Evolutionary conservation across 495 filamentous ascomycete species (phyloP).

Genomic region (Xylaria scruposa): DNA sequence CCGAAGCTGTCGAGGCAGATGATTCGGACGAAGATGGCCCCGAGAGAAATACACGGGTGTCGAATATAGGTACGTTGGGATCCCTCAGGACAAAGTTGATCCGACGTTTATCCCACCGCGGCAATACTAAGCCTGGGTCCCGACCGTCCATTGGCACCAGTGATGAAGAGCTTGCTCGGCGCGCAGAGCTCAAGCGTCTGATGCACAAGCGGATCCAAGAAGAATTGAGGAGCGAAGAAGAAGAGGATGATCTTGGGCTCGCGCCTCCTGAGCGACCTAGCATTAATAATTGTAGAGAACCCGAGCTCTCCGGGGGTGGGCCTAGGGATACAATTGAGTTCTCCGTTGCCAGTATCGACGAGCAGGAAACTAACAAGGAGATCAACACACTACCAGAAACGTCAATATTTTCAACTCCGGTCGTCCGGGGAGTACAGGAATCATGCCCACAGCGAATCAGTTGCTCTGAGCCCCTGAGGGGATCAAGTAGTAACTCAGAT

Average conservation of each 20-base stretch:
- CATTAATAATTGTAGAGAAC: constrained; percentile 28
- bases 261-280: constrained; percentile 17
- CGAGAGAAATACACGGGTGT: constrained; percentile 33
- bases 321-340: constrained; percentile 52
- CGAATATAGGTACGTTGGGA: constrained; percentile 46
- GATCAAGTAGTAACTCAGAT: constrained; percentile 20
- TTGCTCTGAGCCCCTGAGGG: constrained; percentile 30
- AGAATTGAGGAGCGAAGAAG: constrained; percentile 53
- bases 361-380: constrained; percentile 22
- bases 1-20: constrained; percentile 46
- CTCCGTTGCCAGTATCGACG: constrained; percentile 36
- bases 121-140: constrained; percentile 45
- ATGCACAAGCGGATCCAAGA: constrained; percentile 60
- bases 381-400: constrained; percentile 8
- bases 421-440: constrained; percentile 13
- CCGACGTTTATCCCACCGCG: constrained; percentile 55
- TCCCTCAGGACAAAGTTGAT: constrained; percentile 49
- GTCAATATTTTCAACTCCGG: constrained; percentile 4
- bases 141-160: constrained; percentile 50
- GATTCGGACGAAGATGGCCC: constrained; percentile 52
- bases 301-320: constrained; percentile 43
- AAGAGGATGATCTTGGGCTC: constrained; percentile 27
- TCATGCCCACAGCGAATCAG: constrained; percentile 35
- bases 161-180: constrained; percentile 56
- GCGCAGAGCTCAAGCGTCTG: constrained; percentile 57